These are phyloP conservation scores for Eimeria brunetti DNA, from an alignment of 169 alveolate species.

Conservation along the genomic window DNA sequence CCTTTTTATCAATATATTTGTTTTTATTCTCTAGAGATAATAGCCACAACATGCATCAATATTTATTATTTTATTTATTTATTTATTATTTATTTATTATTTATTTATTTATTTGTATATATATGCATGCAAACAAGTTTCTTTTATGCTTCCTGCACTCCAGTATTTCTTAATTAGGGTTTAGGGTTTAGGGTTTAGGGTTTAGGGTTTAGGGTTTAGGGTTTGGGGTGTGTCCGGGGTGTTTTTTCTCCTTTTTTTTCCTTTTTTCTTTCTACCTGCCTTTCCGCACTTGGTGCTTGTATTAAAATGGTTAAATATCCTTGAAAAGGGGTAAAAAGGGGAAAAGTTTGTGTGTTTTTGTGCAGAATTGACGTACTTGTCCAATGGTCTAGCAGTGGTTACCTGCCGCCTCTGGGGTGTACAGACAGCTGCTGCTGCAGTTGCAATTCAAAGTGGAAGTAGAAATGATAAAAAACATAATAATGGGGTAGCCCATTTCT, in stretches of 20 bases:
- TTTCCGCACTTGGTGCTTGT: neutral
- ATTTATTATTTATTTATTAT: neutral
- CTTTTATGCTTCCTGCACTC: neutral
- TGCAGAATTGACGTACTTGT: constrained; percentile 72
- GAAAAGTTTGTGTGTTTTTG: neutral
- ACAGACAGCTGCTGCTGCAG: constrained; percentile 94
- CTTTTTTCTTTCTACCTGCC: neutral
- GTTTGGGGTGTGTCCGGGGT: too few species aligned
- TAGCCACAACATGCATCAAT: too few species aligned
- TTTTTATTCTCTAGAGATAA: too few species aligned
- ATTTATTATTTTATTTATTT: too few species aligned
- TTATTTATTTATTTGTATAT: neutral
- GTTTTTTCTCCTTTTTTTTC: neutral
- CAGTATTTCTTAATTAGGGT: neutral
- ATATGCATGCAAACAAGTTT: neutral
- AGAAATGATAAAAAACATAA: constrained; percentile 94
- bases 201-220: too few species aligned
- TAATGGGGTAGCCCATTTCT: constrained; percentile 98
- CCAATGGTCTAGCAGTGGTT: constrained; percentile 95
- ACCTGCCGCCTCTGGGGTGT: constrained; percentile 87
- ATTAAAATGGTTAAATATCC: neutral
- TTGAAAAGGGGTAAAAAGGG: too few species aligned
- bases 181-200: too few species aligned
- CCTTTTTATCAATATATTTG: too few species aligned
- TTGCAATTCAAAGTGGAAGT: constrained; percentile 97